phyloP scores from a whole-genome alignment of 2,329 filamentous ascomycete species.

The Davidsoniella virescens region DNA sequence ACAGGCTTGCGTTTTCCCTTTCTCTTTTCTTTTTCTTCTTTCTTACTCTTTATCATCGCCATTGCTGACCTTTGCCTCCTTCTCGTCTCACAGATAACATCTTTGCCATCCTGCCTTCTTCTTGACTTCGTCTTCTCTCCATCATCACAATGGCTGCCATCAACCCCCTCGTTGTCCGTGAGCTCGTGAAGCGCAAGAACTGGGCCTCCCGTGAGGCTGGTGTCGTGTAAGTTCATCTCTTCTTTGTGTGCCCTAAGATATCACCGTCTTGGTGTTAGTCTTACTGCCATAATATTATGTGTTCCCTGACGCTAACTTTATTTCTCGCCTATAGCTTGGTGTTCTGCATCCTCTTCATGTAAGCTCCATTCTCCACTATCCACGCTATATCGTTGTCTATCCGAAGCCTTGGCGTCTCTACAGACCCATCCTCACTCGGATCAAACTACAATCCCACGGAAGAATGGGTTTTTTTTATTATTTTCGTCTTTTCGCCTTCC shows the following conservation, averaged over 20 bases:
- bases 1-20: background rate
- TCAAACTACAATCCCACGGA: too few relatives aligned
- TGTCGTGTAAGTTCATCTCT: conserved; percentile 18
- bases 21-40: conserved; percentile 1
- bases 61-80: background rate
- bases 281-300: background rate
- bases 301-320: conserved; percentile 1
- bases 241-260: background rate
- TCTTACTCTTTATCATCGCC: background rate
- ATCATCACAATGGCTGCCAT: conserved; percentile 26
- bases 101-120: background rate
- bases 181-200: conserved; percentile 26
- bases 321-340: conserved; percentile 18
- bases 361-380: background rate
- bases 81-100: background rate
- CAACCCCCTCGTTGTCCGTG: conserved; percentile 23
- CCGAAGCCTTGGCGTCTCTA: too few relatives aligned
- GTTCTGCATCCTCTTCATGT: conserved; percentile 26
- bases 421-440: too few relatives aligned
- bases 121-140: conserved; percentile 13
- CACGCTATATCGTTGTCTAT: too few relatives aligned
- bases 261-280: background rate
- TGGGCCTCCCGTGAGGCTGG: conserved; percentile 25
- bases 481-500: too few relatives aligned
- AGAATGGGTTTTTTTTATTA: too few relatives aligned